These are phyloP conservation scores for Cercospora janseana DNA, from an alignment of 2,329 filamentous ascomycete species.

Conservation along the genomic window DNA sequence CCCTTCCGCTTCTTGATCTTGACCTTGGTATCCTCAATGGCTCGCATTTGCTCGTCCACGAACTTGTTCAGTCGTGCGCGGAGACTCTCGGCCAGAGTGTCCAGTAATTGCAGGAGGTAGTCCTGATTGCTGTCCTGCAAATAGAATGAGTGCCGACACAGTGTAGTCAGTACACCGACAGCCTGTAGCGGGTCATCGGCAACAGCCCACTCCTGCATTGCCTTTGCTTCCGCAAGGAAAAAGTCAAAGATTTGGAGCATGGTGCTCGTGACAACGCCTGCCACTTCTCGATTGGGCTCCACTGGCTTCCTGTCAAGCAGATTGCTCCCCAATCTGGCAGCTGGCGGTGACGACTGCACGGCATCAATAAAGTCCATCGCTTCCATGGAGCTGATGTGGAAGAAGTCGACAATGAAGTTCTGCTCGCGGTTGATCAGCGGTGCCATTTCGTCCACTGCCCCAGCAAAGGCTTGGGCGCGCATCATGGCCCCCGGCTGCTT, in stretches of 20 bases:
- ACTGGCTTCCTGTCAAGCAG: slow-evolving; percentile 72
- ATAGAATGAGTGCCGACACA: slow-evolving; percentile 76
- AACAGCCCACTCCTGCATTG: slow-evolving; percentile 79
- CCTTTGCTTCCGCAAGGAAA: slow-evolving; percentile 73
- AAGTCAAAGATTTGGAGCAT: slow-evolving; percentile 89
- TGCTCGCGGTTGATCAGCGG: slow-evolving; percentile 88
- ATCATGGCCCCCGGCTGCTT: slow-evolving; percentile 43
- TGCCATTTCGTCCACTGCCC: slow-evolving; percentile 75
- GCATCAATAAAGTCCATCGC: slow-evolving; percentile 80
- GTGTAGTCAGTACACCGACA: slow-evolving; percentile 75
- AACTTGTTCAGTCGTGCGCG: slow-evolving; percentile 80
- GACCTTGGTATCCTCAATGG: slow-evolving; percentile 97
- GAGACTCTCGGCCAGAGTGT: slow-evolving; percentile 67
- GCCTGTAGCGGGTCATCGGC: slow-evolving; percentile 84
- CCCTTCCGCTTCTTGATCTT: slow-evolving; percentile 99
- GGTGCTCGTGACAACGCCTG: slow-evolving; percentile 76
- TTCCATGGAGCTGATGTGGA: slow-evolving; percentile 85
- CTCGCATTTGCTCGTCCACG: slow-evolving; percentile 89
- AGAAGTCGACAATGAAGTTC: slow-evolving; percentile 95
- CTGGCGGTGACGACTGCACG: slow-evolving; percentile 64
- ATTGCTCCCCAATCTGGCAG: slow-evolving; percentile 68
- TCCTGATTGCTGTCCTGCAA: slow-evolving; percentile 91
- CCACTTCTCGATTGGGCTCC: slow-evolving; percentile 84
- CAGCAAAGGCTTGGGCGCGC: slow-evolving; percentile 77
- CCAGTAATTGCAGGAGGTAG: slow-evolving; percentile 76